Base-by-base conservation (phyloP, 345 rosid species). In the Stellera chamaejasme region DNA sequence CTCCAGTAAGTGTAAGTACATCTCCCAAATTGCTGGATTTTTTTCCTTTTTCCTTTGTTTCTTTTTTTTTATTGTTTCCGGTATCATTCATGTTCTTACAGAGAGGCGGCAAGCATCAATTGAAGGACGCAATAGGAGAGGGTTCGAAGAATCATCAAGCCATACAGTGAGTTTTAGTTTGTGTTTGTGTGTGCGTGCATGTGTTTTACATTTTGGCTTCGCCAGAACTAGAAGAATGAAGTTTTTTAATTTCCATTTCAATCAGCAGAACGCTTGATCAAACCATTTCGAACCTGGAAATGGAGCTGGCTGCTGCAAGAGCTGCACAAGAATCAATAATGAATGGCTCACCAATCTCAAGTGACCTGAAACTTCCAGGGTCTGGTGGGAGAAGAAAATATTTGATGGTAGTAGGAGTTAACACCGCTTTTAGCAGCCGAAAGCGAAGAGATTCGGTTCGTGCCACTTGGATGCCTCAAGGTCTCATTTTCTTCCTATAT, bases 271-370 rank as follows among this genome's bases (percentile, higher is more conserved):
- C 88, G 46, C 71, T 86, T 0, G 95, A 86, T 68, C 84, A 84
- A 67, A 86, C 92, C 36, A 86, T 90, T 54, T 86, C 95, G 2
- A 73, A 66, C 66, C 75, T 86, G 61, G 97, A 90, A 69, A 84
- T 77, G 89, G 97, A 90, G 52, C 63, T 90, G 58, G 92, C 84
- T 0, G 92, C 92, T 67, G 95, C 97, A 50, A 87, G 82, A 69
- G 82, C 92, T 10, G 80, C 88, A 2, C 95, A 90, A 66, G 95
- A 90, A 55, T 90, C 95, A 11, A 80, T 86, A 56, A 61, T 86
- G 48, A 82, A 68, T 61, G 97, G 95, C 64, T 86, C 90, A 27
- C 97, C 97, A 2, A 54, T 80, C 27, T 87, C 97, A 5, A 90
- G 77, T 9, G 71, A 86, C 19, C 54, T 82, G 23, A 79, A 71